Conservation (phyloP, 2,329 filamentous ascomycete genomes). For the Polytolypa hystricis region DNA sequence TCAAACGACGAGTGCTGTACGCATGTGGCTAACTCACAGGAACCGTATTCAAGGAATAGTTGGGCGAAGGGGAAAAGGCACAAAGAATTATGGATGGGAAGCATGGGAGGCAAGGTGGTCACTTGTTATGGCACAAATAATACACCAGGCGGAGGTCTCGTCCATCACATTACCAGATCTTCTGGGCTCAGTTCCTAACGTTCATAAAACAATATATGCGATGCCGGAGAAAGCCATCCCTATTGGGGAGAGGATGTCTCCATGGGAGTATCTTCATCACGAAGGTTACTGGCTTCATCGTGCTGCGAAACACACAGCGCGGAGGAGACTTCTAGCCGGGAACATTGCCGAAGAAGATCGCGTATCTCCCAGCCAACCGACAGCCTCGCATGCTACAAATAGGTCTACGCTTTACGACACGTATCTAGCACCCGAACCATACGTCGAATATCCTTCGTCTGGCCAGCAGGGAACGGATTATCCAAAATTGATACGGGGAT, state of each 20-base stretch:
- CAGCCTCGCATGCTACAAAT: constrained; percentile 43
- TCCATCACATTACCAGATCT: constrained; percentile 27
- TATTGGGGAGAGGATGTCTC: constrained; percentile 39
- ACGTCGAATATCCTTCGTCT: constrained; percentile 41
- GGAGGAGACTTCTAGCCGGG: constrained; percentile 40
- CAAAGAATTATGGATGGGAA: constrained; percentile 82
- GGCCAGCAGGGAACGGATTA: constrained; percentile 40
- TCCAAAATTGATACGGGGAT: constrained; percentile 37
- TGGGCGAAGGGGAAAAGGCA: constrained; percentile 73
- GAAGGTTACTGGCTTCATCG: constrained; percentile 51
- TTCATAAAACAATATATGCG: constrained; percentile 32
- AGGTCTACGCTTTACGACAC: constrained; percentile 47
- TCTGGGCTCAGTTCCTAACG: constrained; percentile 16
- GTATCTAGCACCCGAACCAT: constrained; percentile 49
- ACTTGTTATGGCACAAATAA: constrained; percentile 49
- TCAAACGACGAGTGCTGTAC: constrained; percentile 66
- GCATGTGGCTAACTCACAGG: constrained; percentile 69
- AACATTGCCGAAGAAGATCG: constrained; percentile 51
- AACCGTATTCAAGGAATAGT: constrained; percentile 64
- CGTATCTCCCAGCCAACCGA: constrained; percentile 42
- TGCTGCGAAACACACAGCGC: constrained; percentile 41
- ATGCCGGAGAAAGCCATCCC: constrained; percentile 42
- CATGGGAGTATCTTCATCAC: constrained; percentile 51
- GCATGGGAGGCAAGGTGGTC: constrained; percentile 80
- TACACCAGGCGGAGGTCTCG: constrained; percentile 42